These are phyloP conservation scores for Phylloboletellus chloephorus DNA, from an alignment of 1,284 basidiomycete genomes.

Conservation along the genomic window DNA sequence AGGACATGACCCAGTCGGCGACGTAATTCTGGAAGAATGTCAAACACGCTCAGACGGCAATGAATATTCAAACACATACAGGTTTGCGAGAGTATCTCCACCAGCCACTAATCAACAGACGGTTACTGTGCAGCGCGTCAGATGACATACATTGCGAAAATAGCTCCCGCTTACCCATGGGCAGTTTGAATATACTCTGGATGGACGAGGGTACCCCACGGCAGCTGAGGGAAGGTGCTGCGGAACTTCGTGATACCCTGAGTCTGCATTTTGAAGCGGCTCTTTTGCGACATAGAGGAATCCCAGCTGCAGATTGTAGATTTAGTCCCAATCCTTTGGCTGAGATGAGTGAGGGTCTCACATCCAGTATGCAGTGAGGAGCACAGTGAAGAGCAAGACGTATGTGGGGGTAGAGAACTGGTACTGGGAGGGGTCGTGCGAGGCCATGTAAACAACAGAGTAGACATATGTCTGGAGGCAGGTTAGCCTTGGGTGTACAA, in stretches of 20 bases:
- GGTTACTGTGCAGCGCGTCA: constrained; percentile 50
- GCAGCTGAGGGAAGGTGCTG: constrained; percentile 92
- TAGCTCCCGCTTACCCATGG: constrained; percentile 60
- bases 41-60: constrained; percentile 2
- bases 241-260: constrained; percentile 85
- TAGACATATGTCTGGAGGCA: constrained; percentile 86
- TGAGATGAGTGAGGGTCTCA: constrained; percentile 27
- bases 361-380: constrained; percentile 85
- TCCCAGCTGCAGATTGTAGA: constrained; percentile 63
- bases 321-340: constrained; percentile 13
- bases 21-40: constrained; percentile 62
- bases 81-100: constrained; percentile 90
- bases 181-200: constrained; percentile 91
- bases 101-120: constrained; percentile 81
- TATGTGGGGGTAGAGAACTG: constrained; percentile 78
- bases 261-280: constrained; percentile 95
- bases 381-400: constrained; percentile 65
- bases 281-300: constrained; percentile 95
- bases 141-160: not conserved
- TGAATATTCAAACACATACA: constrained; percentile 37
- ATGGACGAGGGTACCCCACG: constrained; percentile 81
- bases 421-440: constrained; percentile 87
- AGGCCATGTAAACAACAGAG: constrained; percentile 96
- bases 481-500: constrained; percentile 1
- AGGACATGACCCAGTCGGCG: constrained; percentile 84